Base-by-base conservation (phyloP, 208 protist species). In the Angomonas ambiguus region DNA sequence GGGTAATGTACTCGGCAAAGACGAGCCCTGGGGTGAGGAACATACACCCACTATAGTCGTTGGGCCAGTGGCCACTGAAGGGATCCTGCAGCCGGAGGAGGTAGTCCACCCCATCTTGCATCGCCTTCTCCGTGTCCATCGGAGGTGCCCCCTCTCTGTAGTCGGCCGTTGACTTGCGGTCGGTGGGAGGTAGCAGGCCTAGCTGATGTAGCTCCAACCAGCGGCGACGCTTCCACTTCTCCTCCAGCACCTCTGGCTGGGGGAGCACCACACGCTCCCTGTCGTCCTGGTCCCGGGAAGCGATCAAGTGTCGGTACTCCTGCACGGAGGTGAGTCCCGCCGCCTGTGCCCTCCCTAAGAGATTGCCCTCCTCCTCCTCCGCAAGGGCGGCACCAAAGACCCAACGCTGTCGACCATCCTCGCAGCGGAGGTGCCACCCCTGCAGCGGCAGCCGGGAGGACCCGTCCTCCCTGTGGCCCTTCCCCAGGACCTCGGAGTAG, bases 31-130 rank as follows among this genome's bases (percentile, higher is more conserved):
- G 82, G 25, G 95, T 83, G 27, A 98, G 87, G 77, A 98, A 98
- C 67, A 97, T 76, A 38, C 95, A 96, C 24, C 98, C 98, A 63
- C 97, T 97, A 84, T 99, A 99, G 72, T 98, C 96, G 77, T 97
- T 97, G 24, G 97, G 90, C 96, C 97, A 99, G 82, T 99, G 97
- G 8, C 97, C 97, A n/a, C 93, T 96, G 67, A 86, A 89, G n/a
- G 90, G 87, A 63, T 93, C 82, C 61, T 97, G 92, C 62, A 97
- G 76, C 31, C 65, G 58, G 22, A 92, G 34, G 2, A 94, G 63
- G 65, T 94, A 96, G 32, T 79, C 66, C 6, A 82, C 66, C 11
- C 88, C 91, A 60, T 83, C 87, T 24, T 80, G 67, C 77, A 93
- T 74, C 27, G 82, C 80, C 22, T 77, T 72, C 62, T 79, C 74